Conservation (phyloP, 495 filamentous ascomycete genomes). For the Penicillium pulvis region DNA sequence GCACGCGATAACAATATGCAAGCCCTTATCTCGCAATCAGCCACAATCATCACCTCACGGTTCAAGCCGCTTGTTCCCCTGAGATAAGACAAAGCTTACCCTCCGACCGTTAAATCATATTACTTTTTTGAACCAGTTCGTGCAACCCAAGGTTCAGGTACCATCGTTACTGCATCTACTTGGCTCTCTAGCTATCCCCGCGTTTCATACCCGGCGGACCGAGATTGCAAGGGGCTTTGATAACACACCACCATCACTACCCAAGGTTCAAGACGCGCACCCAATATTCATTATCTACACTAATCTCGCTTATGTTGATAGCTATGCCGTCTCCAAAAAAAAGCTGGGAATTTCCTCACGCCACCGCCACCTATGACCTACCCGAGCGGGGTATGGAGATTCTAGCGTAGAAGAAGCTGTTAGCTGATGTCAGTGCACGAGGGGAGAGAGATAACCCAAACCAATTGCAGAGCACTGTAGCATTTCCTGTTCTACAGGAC, state of each 20-base stretch:
- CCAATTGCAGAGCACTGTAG: slow-evolving; percentile 5
- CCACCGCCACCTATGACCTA: slow-evolving; percentile 8
- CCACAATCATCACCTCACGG: not conserved
- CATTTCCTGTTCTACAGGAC: not conserved
- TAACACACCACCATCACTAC: not conserved
- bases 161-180: not conserved
- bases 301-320: not conserved
- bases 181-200: not conserved
- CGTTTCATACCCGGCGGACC: not conserved
- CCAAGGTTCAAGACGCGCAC: not conserved
- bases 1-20: not conserved
- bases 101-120: not conserved
- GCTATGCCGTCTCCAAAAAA: not conserved
- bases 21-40: not conserved
- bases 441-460: slow-evolving; percentile 13
- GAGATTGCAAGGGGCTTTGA: not conserved
- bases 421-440: slow-evolving; percentile 4
- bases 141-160: not conserved
- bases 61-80: not conserved
- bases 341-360: slow-evolving; percentile 6
- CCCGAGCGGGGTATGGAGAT: slow-evolving; percentile 6
- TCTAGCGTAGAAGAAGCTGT: not conserved
- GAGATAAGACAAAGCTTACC: not conserved
- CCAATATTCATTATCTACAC: not conserved
- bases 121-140: not conserved